phyloP scores from a whole-genome alignment of 2,329 filamentous ascomycete species.

The Fusarium setosum region DNA sequence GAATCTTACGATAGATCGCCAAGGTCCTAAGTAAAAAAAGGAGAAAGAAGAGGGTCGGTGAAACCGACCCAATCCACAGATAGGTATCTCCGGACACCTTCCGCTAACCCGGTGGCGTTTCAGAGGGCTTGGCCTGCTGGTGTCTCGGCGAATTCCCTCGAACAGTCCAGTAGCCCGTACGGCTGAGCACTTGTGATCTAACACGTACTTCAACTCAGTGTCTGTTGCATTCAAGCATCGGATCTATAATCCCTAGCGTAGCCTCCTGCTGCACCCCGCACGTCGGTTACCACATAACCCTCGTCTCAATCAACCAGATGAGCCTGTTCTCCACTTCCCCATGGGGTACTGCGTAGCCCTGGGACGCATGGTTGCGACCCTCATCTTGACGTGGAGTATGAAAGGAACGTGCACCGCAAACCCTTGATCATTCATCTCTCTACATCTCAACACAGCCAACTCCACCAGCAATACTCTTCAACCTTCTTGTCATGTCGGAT shows the following conservation, averaged over 20 bases:
- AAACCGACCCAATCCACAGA: not conserved
- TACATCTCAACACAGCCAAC: not conserved
- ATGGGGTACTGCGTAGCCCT: conserved; percentile 10
- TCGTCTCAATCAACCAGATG: not conserved
- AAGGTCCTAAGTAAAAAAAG: too few species aligned
- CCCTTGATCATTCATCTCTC: not conserved
- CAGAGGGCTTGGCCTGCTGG: not conserved
- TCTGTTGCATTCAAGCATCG: not conserved
- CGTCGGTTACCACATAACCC: not conserved
- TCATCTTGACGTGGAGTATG: conserved; percentile 8
- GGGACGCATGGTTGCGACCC: not conserved
- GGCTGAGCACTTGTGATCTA: not conserved
- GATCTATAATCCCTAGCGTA: conserved; percentile 24
- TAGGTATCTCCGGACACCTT: not conserved
- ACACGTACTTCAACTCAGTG: not conserved
- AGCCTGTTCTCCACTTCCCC: conserved; percentile 18
- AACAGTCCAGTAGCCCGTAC: not conserved
- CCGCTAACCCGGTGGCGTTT: not conserved
- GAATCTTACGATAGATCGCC: too few species aligned
- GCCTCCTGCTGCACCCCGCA: conserved; percentile 25
- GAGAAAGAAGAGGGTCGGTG: too few species aligned
- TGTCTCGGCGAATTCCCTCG: not conserved
- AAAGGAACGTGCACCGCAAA: conserved; percentile 7
- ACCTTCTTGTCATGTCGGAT: conserved; percentile 12
- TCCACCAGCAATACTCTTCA: not conserved